A percentile compares a stretch with the other conserved stretches of the same genome.
Conservation (phyloP, 2,329 filamentous ascomycete genomes). For the Fusarium vanettenii region DNA sequence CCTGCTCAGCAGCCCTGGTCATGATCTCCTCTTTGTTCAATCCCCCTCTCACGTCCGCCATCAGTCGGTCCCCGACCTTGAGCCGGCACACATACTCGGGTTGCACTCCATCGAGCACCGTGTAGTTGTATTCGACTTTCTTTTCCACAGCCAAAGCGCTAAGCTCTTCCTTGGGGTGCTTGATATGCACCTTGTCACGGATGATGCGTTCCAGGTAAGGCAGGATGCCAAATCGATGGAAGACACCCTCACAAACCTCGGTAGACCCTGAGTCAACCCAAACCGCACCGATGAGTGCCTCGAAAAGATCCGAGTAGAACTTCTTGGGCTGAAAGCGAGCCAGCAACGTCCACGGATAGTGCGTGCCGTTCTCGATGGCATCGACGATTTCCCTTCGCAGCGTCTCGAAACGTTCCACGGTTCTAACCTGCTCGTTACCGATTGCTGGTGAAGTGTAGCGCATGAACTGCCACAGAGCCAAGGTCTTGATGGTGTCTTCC, state of each 20-base stretch:
- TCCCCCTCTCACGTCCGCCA: conserved; percentile 60
- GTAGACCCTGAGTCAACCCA: conserved; percentile 82
- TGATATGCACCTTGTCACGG: conserved; percentile 65
- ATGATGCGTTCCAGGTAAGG: conserved; percentile 71
- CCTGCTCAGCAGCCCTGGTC: conserved; percentile 66
- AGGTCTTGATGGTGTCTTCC: conserved; percentile 26
- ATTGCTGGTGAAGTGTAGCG: conserved; percentile 66
- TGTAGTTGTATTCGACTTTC: conserved; percentile 65
- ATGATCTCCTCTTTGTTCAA: conserved; percentile 63
- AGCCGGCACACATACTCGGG: conserved; percentile 59
- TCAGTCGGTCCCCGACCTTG: conserved; percentile 57
- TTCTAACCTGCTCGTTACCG: conserved; percentile 56
- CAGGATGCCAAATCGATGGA: conserved; percentile 74
- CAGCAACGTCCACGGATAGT: conserved; percentile 84
- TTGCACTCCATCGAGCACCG: conserved; percentile 35
- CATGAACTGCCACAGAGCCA: conserved; percentile 77
- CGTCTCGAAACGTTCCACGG: conserved; percentile 57
- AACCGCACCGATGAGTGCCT: conserved; percentile 82
- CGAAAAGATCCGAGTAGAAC: conserved; percentile 85
- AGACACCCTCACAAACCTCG: conserved; percentile 67
- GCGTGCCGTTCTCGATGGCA: conserved; percentile 59
- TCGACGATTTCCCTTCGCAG: conserved; percentile 62
- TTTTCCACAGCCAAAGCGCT: conserved; percentile 66
- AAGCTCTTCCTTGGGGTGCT: conserved; percentile 76
- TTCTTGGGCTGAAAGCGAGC: conserved; percentile 75